Base-by-base conservation (phyloP, 1,284 basidiomycete species). In the Cerrena zonata region DNA sequence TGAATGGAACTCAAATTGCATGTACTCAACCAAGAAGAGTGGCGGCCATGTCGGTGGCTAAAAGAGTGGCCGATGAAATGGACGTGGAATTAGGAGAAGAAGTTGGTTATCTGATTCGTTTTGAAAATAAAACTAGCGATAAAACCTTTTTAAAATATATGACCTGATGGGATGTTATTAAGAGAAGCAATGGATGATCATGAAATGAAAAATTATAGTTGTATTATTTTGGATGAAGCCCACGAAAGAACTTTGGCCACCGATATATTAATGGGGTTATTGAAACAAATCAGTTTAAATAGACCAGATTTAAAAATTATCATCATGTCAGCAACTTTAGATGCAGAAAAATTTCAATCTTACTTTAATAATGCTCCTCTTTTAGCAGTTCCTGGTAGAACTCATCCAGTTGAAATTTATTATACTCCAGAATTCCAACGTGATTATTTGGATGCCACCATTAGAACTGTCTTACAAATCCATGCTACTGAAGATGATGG, bases 31-130 rank as follows among this genome's bases (percentile, higher is more conserved):
- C 95, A 3, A 79, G 96, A 64, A 82, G 95, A 75, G 94, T 99
- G 1, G 94, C 96, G 1, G 94, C 95, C 34, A 98, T 95, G 91
- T 92, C 90, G 21, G 96, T 98, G 1, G 95, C 95, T 19, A 96
- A 95, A 70, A 93, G 96, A 74, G 96, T 99, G 1, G 94, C 96
- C 2, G 93, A 96, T 62, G 95, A 99, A 71, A 94, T 98, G 91
- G 94, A 97, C 24, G 22, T 12, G 5, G n/a, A 47, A 11, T 36
- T 45, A 40, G 93, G 92, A 49, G 87, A 91, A 66, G 85, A 97
- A 61, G 95, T 99, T 57, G 96, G 96, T 56, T 99, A 99, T 70
- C 93, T 91, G 2, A 98, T 98, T 63, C 92, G 96, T 66, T 99
- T 99, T 70, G 95, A 99, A 69, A 95, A 99, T 65, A 92, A 94